These are phyloP conservation scores for Ustilago xerochloae DNA, from an alignment of 1,284 basidiomycete genomes.

Conservation along the genomic window DNA sequence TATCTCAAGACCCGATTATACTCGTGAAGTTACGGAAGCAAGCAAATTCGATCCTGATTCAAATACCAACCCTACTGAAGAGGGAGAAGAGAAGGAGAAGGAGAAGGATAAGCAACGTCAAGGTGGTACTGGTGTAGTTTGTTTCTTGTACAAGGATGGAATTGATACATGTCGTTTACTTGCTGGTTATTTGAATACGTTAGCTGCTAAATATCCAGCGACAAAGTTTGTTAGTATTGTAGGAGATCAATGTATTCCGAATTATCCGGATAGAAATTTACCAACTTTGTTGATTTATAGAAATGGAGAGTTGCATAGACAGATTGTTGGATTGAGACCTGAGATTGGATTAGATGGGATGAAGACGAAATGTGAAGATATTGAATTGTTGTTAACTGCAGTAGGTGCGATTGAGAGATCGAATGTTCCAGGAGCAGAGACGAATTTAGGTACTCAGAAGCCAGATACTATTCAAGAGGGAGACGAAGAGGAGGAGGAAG, in stretches of 20 bases:
- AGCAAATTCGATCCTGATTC: conserved; percentile 76
- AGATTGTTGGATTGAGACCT: conserved; percentile 78
- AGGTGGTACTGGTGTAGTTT: conserved; percentile 83
- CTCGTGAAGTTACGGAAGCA: conserved; percentile 91
- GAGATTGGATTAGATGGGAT: conserved; percentile 76
- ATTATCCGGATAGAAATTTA: conserved; percentile 89
- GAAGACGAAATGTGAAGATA: conserved; percentile 78
- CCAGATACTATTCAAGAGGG: conserved; percentile 20
- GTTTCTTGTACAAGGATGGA: conserved; percentile 86
- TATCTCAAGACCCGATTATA: conserved; percentile 92
- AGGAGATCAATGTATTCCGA: conserved; percentile 90
- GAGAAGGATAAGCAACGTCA: conserved; percentile 57
- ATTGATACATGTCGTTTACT: conserved; percentile 76
- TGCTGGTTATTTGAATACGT: conserved; percentile 76
- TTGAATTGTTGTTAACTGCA: conserved; percentile 64
- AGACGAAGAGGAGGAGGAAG: conserved; percentile 22
- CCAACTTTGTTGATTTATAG: conserved; percentile 94
- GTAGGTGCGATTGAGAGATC: conserved; percentile 60
- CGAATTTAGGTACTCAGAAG: conserved; percentile 21
- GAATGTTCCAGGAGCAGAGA: conserved; percentile 42
- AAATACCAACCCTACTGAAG: conserved; percentile 54
- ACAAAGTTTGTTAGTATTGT: conserved; percentile 97
- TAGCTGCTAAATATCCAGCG: conserved; percentile 84
- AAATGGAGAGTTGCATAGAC: conserved; percentile 86
- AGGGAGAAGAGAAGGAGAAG: conserved; percentile 73